Percentiles rank a stretch among this genome's conserved stretches.
Evolutionary conservation across 2,329 filamentous ascomycete genomes (phyloP).

Genomic region (Coniochaeta sp.): DNA sequence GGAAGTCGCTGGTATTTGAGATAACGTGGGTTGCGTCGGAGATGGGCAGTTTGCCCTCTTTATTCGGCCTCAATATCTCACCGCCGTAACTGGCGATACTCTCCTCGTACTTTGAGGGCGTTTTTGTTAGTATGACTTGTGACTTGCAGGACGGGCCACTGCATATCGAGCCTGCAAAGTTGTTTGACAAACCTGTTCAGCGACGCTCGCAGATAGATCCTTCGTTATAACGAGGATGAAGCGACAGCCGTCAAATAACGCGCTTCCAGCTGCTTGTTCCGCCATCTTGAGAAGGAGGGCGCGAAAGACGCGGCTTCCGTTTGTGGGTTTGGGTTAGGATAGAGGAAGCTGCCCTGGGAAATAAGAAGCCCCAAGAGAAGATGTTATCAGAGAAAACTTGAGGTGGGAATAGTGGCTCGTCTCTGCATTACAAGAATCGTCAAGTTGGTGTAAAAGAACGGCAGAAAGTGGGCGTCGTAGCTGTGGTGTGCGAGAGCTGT

Average conservation of each 20-base stretch:
- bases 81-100: conserved; percentile 42
- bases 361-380: no score
- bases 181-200: background rate
- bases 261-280: background rate
- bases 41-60: conserved; percentile 41
- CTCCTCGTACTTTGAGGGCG: conserved; percentile 26
- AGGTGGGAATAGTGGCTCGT: no score
- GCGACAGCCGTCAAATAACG: background rate
- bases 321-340: no score
- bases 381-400: no score
- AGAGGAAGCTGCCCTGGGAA: background rate
- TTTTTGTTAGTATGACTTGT: conserved; percentile 18
- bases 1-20: conserved; percentile 79
- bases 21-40: conserved; percentile 47
- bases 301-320: background rate
- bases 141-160: background rate
- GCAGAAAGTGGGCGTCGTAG: background rate
- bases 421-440: no score
- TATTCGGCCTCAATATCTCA: conserved; percentile 36
- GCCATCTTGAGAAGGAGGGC: background rate
- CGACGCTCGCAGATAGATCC: background rate
- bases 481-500: background rate
- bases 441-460: no score
- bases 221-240: background rate
- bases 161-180: background rate